Percentiles rank a stretch among this genome's conserved stretches.
Evolutionary conservation across 768 basidiomycete genomes (phyloP).

Genomic region (Phaeotremella fagi): DNA sequence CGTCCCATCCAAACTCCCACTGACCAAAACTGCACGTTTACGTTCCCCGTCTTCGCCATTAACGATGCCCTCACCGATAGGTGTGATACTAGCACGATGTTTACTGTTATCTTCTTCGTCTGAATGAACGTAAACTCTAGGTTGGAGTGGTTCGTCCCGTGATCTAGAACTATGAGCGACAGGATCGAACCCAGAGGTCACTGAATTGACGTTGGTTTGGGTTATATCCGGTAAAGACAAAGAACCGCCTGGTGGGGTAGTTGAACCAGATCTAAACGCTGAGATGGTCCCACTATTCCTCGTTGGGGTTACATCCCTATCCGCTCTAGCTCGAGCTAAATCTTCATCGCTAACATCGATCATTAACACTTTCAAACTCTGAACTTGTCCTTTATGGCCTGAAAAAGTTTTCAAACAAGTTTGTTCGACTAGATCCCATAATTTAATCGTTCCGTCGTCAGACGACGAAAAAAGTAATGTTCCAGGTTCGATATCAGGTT

Average conservation of each 20-base stretch:
- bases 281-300: neutral
- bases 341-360: slow-evolving; percentile 51
- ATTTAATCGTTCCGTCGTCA: slow-evolving; percentile 84
- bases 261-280: neutral
- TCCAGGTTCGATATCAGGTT: slow-evolving; percentile 54
- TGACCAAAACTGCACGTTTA: slow-evolving; percentile 61
- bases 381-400: slow-evolving; percentile 92
- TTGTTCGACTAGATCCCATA: slow-evolving; percentile 83
- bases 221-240: neutral
- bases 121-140: slow-evolving; percentile 29
- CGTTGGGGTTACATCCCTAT: neutral
- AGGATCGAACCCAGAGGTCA: slow-evolving; percentile 28
- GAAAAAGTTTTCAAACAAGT: slow-evolving; percentile 76
- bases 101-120: neutral
- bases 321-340: slow-evolving; percentile 1
- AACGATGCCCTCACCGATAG: neutral
- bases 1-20: slow-evolving; percentile 89
- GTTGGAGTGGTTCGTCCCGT: slow-evolving; percentile 15
- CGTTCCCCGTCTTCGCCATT: slow-evolving; percentile 3
- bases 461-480: slow-evolving; percentile 98
- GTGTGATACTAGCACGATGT: neutral
- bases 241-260: neutral
- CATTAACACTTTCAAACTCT: slow-evolving; percentile 75
- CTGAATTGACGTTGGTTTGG: neutral
- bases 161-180: slow-evolving; percentile 9